Percentiles rank a stretch among this genome's conserved stretches.
phyloP scores from a whole-genome alignment of 2,329 filamentous ascomycete genomes.

The Fulvia fulva region DNA sequence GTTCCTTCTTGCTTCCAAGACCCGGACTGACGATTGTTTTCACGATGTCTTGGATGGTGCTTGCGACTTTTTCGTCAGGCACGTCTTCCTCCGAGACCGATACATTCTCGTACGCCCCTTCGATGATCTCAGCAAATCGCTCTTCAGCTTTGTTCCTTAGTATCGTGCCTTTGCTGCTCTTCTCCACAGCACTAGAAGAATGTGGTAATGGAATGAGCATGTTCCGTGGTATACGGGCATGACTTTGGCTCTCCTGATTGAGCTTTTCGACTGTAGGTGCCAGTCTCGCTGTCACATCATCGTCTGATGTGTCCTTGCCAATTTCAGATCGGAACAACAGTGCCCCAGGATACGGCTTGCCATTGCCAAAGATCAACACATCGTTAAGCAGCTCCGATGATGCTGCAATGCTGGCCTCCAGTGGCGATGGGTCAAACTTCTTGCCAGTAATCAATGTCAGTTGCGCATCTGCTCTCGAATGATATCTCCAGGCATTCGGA shows the following conservation, averaged over 20 bases:
- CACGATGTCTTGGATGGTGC: conserved; percentile 32
- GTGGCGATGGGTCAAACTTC: conserved; percentile 62
- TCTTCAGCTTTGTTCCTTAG: conserved; percentile 52
- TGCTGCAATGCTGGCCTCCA: conserved; percentile 54
- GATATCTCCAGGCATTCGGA: conserved; percentile 57
- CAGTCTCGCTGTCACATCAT: conserved; percentile 41
- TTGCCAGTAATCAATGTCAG: conserved; percentile 63
- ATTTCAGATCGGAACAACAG: conserved; percentile 48
- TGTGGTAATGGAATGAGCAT: conserved; percentile 50
- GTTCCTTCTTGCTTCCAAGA: not conserved
- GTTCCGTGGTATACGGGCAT: conserved; percentile 48
- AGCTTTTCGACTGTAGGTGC: conserved; percentile 45
- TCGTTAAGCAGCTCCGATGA: conserved; percentile 47
- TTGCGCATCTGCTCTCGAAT: conserved; percentile 59
- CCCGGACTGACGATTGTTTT: conserved; percentile 16
- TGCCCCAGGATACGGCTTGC: conserved; percentile 52
- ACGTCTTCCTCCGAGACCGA: conserved; percentile 20
- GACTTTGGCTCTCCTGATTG: conserved; percentile 49
- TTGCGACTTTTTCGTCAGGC: conserved; percentile 33
- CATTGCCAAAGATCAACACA: conserved; percentile 60
- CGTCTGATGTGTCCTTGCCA: conserved; percentile 29
- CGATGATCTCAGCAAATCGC: conserved; percentile 46
- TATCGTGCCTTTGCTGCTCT: conserved; percentile 62
- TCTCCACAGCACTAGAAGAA: conserved; percentile 42
- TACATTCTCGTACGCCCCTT: conserved; percentile 40